Evolutionary conservation across 768 basidiomycete species (phyloP).

Genomic region (Boletus coccyginus): DNA sequence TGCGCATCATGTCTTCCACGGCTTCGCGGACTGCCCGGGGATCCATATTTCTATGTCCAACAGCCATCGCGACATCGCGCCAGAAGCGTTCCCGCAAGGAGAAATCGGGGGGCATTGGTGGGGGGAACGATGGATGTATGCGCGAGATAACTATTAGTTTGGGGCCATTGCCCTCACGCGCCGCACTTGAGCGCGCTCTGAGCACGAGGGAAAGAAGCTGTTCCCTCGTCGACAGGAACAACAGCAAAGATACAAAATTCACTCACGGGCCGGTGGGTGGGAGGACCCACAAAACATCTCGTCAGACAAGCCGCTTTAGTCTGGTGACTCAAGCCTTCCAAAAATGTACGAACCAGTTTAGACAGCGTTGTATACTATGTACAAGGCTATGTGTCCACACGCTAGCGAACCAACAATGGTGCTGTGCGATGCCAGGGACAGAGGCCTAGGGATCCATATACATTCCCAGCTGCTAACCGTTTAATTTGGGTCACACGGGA

Average conservation of each 20-base stretch:
- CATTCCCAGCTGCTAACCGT: too few species aligned
- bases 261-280: not conserved
- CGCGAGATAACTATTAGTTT: not conserved
- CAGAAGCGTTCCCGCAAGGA: slow-evolving; percentile 25
- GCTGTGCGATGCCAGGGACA: not conserved
- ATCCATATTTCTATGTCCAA: slow-evolving; percentile 6
- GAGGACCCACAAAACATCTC: slow-evolving; percentile 21
- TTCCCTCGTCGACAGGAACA: not conserved
- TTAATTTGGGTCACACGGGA: too few species aligned
- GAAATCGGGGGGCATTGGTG: slow-evolving; percentile 11
- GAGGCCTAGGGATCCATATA: too few species aligned
- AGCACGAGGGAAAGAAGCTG: not conserved
- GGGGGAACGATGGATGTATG: slow-evolving; percentile 4
- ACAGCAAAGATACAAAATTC: not conserved
- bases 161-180: not conserved
- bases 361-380: slow-evolving; percentile 1
- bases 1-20: slow-evolving; percentile 22
- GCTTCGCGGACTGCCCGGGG: slow-evolving; percentile 18
- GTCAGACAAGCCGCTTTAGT: slow-evolving; percentile 8
- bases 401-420: not conserved
- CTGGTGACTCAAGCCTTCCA: slow-evolving; percentile 13
- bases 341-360: slow-evolving; percentile 12
- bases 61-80: slow-evolving; percentile 19
- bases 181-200: slow-evolving; percentile 6
- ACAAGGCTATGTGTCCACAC: slow-evolving; percentile 2